Percentiles rank a stretch among this genome's conserved stretches.
Conservation (phyloP, 805 yeast genomes). For the Priceomyces fermenticarens region DNA sequence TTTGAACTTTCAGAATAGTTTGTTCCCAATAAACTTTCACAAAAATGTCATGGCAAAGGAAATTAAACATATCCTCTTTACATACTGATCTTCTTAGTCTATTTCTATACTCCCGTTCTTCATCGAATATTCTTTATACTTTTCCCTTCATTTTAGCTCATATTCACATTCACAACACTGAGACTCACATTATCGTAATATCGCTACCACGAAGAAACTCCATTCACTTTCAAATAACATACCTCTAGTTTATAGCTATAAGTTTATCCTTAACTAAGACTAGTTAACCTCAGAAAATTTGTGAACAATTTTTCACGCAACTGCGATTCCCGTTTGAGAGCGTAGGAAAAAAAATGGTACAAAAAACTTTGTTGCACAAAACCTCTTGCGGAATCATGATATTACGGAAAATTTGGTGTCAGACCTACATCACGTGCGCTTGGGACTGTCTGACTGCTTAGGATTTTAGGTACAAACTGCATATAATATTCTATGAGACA, state of each 20-base stretch:
- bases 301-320: constrained; percentile 4
- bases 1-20: neutral
- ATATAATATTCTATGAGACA: too few species aligned
- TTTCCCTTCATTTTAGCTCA: neutral
- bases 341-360: neutral
- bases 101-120: neutral
- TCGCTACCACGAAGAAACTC: too few species aligned
- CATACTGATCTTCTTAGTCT: too few species aligned
- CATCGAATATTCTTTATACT: neutral
- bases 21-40: too few species aligned
- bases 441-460: neutral
- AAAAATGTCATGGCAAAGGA: too few species aligned
- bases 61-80: too few species aligned
- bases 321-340: neutral
- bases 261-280: constrained; percentile 3
- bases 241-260: constrained; percentile 4
- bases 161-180: too few species aligned
- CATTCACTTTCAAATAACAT: neutral
- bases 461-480: too few species aligned
- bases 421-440: neutral
- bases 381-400: neutral
- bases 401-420: neutral
- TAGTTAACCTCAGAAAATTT: constrained; percentile 1
- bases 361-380: neutral
- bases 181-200: too few species aligned